Percentiles rank a stretch among this genome's conserved stretches.
Conservation (phyloP, 2,329 filamentous ascomycete genomes). For the Aschersonia sp. region DNA sequence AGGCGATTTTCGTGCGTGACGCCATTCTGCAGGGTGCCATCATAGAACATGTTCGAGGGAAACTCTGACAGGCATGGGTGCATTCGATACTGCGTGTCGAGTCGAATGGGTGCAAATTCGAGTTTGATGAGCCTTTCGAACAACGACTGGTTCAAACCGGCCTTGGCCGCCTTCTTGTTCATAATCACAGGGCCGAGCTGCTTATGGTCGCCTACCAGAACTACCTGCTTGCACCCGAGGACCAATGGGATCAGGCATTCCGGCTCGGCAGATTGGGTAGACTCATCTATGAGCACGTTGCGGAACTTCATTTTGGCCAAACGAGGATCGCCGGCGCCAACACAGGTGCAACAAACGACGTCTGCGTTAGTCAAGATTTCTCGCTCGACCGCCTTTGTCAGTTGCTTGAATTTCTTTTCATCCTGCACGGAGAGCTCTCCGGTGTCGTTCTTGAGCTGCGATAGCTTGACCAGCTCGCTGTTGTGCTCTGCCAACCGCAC, state of each 20-base stretch:
- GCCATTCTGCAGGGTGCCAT: constrained; percentile 91
- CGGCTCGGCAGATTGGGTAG: constrained; percentile 92
- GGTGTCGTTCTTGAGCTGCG: constrained; percentile 80
- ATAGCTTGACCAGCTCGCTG: constrained; percentile 80
- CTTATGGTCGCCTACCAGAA: constrained; percentile 97
- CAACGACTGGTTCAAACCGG: constrained; percentile 92
- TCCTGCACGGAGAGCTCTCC: constrained; percentile 90
- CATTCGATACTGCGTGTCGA: constrained; percentile 98
- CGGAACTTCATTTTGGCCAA: constrained; percentile 96
- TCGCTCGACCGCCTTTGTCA: constrained; percentile 84
- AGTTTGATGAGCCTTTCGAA: constrained; percentile 93
- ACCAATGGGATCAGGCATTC: constrained; percentile 99
- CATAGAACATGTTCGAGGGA: constrained; percentile 99
- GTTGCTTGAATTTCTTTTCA: constrained; percentile 96
- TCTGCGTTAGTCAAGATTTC: constrained; percentile 93
- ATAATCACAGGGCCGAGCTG: constrained; percentile 97
- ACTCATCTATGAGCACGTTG: constrained; percentile 95
- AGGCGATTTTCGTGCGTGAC: constrained; percentile 81
- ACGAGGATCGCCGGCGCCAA: constrained; percentile 90
- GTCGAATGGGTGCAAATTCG: constrained; percentile 76
- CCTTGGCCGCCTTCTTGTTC: constrained; percentile 99
- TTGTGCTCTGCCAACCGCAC: constrained; percentile 97
- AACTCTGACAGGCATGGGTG: constrained; percentile 95
- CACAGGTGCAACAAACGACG: constrained; percentile 97
- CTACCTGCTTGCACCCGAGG: constrained; percentile 94